phyloP scores from a whole-genome alignment of 495 filamentous ascomycete genomes.

The Xylaria longipes region DNA sequence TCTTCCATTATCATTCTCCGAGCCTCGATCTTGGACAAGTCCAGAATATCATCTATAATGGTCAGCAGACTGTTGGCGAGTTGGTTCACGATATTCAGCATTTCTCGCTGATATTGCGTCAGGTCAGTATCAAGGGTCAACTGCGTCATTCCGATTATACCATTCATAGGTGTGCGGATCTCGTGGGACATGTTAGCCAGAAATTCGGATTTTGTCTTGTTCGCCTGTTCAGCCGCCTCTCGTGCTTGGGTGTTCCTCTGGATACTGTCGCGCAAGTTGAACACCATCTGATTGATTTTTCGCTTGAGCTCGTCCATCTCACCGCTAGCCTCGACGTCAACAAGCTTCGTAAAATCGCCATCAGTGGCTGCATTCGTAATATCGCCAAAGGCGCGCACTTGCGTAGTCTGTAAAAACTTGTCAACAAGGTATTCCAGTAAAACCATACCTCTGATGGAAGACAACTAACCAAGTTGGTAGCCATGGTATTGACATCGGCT shows the following conservation, averaged over 20 bases:
- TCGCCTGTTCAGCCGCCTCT: constrained; percentile 95
- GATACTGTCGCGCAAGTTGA: constrained; percentile 92
- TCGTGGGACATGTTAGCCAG: constrained; percentile 99
- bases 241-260: constrained; percentile 96
- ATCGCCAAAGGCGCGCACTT: constrained; percentile 97
- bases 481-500: constrained; percentile 98
- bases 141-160: constrained; percentile 94
- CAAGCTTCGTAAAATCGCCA: constrained; percentile 94
- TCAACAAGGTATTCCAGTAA: constrained; percentile 3
- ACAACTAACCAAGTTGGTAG: constrained; percentile 75
- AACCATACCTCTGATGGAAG: not conserved
- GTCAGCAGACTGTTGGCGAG: constrained; percentile 96
- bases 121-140: constrained; percentile 95
- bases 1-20: constrained; percentile 99
- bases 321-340: constrained; percentile 97
- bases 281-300: constrained; percentile 99
- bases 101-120: constrained; percentile 93
- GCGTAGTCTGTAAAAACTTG: constrained; percentile 67
- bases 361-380: constrained; percentile 97
- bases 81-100: constrained; percentile 98
- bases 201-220: constrained; percentile 99
- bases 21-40: constrained; percentile 99
- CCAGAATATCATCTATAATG: constrained; percentile 98
- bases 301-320: constrained; percentile 99
- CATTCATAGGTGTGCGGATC: constrained; percentile 93